phyloP scores from a whole-genome alignment of 768 basidiomycete species.

The Cyathus striatus region DNA sequence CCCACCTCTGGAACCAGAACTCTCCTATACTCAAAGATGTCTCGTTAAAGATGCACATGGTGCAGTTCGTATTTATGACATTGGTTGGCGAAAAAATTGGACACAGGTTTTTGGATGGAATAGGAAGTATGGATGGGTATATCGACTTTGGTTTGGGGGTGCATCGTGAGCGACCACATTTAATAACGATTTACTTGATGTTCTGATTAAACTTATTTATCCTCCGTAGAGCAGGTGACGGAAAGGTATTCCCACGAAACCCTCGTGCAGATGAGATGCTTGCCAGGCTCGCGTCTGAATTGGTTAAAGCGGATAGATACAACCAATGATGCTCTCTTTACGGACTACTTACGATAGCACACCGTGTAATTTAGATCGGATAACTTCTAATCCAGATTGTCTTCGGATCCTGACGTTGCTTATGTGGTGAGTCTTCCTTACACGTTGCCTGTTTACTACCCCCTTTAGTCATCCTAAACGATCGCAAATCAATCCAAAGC shows the following conservation, averaged over 20 bases:
- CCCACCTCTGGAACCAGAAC: conserved; percentile 68
- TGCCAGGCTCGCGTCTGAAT: conserved; percentile 54
- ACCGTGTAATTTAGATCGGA: too few relatives aligned
- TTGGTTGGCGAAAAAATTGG: conserved; percentile 73
- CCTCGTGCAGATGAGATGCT: conserved; percentile 63
- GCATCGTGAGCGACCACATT: conserved; percentile 51
- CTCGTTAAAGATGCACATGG: conserved; percentile 62
- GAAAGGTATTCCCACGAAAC: conserved; percentile 63
- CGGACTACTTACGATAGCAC: too few relatives aligned
- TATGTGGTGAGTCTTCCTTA: too few relatives aligned
- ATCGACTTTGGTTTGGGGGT: conserved; percentile 56
- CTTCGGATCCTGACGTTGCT: too few relatives aligned
- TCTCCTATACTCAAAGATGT: conserved; percentile 59
- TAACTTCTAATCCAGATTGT: too few relatives aligned
- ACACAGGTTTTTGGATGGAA: conserved; percentile 62
- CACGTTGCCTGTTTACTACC: too few relatives aligned
- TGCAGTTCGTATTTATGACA: conserved; percentile 58
- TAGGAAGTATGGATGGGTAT: conserved; percentile 44
- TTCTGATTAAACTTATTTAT: conserved; percentile 1
- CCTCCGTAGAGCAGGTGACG: conserved; percentile 52
- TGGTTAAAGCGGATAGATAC: conserved; percentile 54
- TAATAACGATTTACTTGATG: background rate
- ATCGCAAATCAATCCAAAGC: too few relatives aligned
- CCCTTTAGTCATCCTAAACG: too few relatives aligned
- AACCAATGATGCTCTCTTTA: conserved; percentile 13